A percentile compares a stretch with the other conserved stretches of the same genome.
Evolutionary conservation across 208 protist genomes (phyloP).

Genomic region (Trypanosoma platydactyli): DNA sequence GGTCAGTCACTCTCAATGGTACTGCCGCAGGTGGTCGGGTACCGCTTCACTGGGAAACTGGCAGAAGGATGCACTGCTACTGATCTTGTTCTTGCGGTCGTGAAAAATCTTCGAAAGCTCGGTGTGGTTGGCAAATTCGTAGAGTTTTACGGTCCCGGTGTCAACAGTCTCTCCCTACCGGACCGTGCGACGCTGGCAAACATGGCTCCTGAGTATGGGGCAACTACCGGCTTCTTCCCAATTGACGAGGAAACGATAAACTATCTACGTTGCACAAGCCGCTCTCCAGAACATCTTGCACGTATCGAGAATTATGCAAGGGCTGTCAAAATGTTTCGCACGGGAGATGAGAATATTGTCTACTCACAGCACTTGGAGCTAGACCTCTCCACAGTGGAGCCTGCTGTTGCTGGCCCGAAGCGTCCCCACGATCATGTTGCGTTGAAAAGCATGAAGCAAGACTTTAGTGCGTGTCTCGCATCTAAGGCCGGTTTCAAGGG

Average conservation of each 20-base stretch:
- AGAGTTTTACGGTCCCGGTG: constrained; percentile 96
- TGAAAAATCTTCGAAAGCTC: constrained; percentile 90
- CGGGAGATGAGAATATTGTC: constrained; percentile 74
- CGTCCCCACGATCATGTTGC: constrained; percentile 95
- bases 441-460: constrained; percentile 86
- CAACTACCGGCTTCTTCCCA: constrained; percentile 96
- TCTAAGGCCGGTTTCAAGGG: constrained; percentile 95
- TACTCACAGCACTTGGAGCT: constrained; percentile 91
- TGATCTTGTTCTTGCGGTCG: constrained; percentile 96
- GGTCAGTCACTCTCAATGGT: constrained; percentile 96
- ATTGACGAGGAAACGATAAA: constrained; percentile 93
- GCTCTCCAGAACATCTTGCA: constrained; percentile 71
- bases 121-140: constrained; percentile 97
- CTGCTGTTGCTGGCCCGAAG: constrained; percentile 93
- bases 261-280: constrained; percentile 91
- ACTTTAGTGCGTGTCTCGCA: constrained; percentile 92
- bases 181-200: constrained; percentile 95
- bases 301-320: constrained; percentile 93
- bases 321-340: constrained; percentile 85
- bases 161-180: constrained; percentile 88
- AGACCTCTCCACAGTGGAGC: constrained; percentile 90
- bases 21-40: constrained; percentile 95
- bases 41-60: constrained; percentile 92
- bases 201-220: constrained; percentile 98
- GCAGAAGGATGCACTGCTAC: constrained; percentile 93